These are phyloP conservation scores for Boechera retrofracta DNA, from an alignment of 345 rosid genomes.

Conservation along the genomic window DNA sequence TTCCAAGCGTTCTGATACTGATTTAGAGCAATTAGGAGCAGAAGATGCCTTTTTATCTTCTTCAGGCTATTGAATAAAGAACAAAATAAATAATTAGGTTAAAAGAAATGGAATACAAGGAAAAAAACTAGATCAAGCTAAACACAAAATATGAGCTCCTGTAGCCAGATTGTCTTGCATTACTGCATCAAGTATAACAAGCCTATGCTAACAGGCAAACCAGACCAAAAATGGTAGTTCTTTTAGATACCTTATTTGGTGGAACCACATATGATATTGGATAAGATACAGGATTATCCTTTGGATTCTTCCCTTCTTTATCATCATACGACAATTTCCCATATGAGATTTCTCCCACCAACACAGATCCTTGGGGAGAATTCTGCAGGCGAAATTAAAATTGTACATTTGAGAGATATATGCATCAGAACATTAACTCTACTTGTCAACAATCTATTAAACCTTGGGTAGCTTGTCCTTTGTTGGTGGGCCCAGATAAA, in stretches of 20 bases:
- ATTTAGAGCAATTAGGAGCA: conserved; percentile 57
- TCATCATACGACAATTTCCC: conserved; percentile 67
- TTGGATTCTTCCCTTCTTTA: conserved; percentile 58
- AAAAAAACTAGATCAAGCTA: conserved; percentile 7
- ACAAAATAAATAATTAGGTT: conserved; percentile 6
- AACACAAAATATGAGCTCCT: conserved; percentile 17
- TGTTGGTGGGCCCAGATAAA: conserved; percentile 80
- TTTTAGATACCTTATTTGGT: conserved; percentile 73
- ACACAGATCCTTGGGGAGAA: conserved; percentile 79
- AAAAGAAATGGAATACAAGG: neutral
- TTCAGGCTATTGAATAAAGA: conserved; percentile 58
- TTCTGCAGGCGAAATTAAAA: conserved; percentile 58
- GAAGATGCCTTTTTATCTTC: conserved; percentile 73
- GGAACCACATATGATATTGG: conserved; percentile 78
- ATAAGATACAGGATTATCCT: conserved; percentile 72
- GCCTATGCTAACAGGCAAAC: conserved; percentile 1
- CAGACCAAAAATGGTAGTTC: conserved; percentile 7
- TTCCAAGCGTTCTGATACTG: conserved; percentile 75
- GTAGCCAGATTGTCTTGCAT: conserved; percentile 23
- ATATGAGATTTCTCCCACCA: conserved; percentile 79
- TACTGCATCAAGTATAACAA: conserved; percentile 28
- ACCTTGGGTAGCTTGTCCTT: conserved; percentile 74
- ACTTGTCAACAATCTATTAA: conserved; percentile 20
- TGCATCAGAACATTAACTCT: conserved; percentile 11
- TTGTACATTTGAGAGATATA: conserved; percentile 28